Percentiles rank a stretch among this genome's conserved stretches.
These are phyloP conservation scores for Taxawa tesnikishii DNA, from an alignment of 2,329 filamentous ascomycete genomes.

Conservation along the genomic window DNA sequence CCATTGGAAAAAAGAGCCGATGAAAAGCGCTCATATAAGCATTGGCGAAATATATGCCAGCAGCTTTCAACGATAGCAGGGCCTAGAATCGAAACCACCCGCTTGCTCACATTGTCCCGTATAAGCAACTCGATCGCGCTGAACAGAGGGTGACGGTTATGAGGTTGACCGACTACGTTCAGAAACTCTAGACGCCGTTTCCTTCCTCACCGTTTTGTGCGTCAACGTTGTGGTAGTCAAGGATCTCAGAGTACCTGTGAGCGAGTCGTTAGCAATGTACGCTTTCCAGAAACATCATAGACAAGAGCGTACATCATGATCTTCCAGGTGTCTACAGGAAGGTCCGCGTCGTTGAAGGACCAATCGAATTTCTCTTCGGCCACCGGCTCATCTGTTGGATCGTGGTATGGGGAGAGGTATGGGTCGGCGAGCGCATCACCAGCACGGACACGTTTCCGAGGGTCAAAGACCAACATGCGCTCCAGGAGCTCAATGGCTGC, in stretches of 20 bases:
- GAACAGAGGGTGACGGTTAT: too few relatives aligned
- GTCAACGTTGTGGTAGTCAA: constrained; percentile 96
- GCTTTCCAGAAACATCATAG: constrained; percentile 1
- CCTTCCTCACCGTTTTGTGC: constrained; percentile 15
- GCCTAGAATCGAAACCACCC: too few relatives aligned
- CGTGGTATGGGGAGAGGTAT: constrained; percentile 93
- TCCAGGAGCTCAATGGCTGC: constrained; percentile 86
- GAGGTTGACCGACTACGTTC: too few relatives aligned
- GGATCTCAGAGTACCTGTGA: constrained; percentile 92
- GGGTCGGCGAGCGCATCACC: constrained; percentile 77
- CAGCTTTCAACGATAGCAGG: too few relatives aligned
- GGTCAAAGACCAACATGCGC: constrained; percentile 95
- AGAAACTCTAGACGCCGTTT: too few relatives aligned
- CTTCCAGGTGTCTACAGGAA: constrained; percentile 99
- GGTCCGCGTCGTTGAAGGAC: constrained; percentile 97
- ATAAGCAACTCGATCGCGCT: too few relatives aligned
- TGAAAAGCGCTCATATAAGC: too few relatives aligned
- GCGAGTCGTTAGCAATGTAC: neutral
- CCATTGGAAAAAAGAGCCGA: neutral
- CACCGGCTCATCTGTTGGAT: constrained; percentile 89
- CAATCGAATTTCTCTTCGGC: constrained; percentile 98
- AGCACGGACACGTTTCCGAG: constrained; percentile 87
- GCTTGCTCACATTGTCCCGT: too few relatives aligned
- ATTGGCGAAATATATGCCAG: too few relatives aligned
- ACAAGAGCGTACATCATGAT: constrained; percentile 81